phyloP scores from a whole-genome alignment of 2,329 filamentous ascomycete species.

The Catunica adiposa region DNA sequence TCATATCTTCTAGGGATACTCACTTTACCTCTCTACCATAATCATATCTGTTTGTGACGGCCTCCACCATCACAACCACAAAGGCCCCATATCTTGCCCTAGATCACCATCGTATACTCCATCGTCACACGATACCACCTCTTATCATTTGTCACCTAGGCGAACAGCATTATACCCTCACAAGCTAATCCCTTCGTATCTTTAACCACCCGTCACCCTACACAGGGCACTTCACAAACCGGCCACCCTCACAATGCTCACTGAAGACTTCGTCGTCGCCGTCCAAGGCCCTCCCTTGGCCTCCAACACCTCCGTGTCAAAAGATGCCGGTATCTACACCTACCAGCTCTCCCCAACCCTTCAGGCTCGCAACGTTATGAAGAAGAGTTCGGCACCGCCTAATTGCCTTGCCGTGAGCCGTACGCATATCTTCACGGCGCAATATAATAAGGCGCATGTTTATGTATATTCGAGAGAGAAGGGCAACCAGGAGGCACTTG shows the following conservation, averaged over 20 bases:
- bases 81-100: background rate
- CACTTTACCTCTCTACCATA: too few species aligned
- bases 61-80: too few species aligned
- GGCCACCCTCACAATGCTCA: conserved; percentile 31
- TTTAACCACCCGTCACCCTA: background rate
- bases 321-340: conserved; percentile 76
- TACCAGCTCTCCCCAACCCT: conserved; percentile 67
- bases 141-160: background rate
- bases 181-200: background rate
- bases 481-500: conserved; percentile 72
- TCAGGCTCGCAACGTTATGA: conserved; percentile 62
- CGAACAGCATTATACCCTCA: background rate
- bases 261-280: conserved; percentile 43
- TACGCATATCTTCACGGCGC: conserved; percentile 79
- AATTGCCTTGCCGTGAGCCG: conserved; percentile 67
- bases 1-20: too few species aligned
- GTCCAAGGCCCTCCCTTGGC: conserved; percentile 40
- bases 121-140: background rate
- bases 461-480: conserved; percentile 79
- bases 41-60: too few species aligned
- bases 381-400: conserved; percentile 71
- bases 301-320: conserved; percentile 45
- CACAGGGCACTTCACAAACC: background rate
- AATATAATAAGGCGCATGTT: conserved; percentile 78
- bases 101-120: background rate